Evolutionary conservation across 2,329 filamentous ascomycete species (phyloP).

Genomic region (Arthrobotrys sphaeroides): DNA sequence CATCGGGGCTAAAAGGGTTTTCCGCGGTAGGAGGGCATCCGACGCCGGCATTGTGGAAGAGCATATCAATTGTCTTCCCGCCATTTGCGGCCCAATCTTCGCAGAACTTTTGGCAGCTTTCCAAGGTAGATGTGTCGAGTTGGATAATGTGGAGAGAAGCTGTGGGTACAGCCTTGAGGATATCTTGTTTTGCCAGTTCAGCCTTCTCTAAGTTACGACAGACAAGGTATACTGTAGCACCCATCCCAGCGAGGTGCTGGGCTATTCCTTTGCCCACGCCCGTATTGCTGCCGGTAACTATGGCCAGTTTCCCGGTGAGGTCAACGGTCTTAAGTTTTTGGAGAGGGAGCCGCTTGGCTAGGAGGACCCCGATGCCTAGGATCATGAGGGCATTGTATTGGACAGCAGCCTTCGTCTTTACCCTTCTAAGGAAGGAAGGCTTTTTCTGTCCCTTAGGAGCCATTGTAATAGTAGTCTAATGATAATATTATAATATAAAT

Average conservation of each 20-base stretch:
- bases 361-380: conserved; percentile 1
- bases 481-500: background rate
- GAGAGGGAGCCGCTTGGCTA: conserved; percentile 20
- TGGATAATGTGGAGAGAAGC: conserved; percentile 30
- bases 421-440: conserved; percentile 34
- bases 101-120: conserved; percentile 41
- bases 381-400: conserved; percentile 28
- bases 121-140: conserved; percentile 44
- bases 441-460: conserved; percentile 29
- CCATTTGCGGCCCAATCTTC: conserved; percentile 37
- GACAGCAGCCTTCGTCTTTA: conserved; percentile 23
- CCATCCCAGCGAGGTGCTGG: conserved; percentile 36
- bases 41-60: conserved; percentile 51
- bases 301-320: conserved; percentile 44
- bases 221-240: conserved; percentile 37
- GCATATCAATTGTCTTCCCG: conserved; percentile 45
- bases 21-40: conserved; percentile 27
- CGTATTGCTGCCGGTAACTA: conserved; percentile 46
- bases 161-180: conserved; percentile 28
- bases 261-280: conserved; percentile 48
- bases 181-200: conserved; percentile 34
- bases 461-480: conserved; percentile 11
- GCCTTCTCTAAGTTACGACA: conserved; percentile 45
- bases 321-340: conserved; percentile 36
- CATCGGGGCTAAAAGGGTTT: conserved; percentile 19